phyloP scores from a whole-genome alignment of 2,329 filamentous ascomycete genomes.

The Trichoderma harzianum region DNA sequence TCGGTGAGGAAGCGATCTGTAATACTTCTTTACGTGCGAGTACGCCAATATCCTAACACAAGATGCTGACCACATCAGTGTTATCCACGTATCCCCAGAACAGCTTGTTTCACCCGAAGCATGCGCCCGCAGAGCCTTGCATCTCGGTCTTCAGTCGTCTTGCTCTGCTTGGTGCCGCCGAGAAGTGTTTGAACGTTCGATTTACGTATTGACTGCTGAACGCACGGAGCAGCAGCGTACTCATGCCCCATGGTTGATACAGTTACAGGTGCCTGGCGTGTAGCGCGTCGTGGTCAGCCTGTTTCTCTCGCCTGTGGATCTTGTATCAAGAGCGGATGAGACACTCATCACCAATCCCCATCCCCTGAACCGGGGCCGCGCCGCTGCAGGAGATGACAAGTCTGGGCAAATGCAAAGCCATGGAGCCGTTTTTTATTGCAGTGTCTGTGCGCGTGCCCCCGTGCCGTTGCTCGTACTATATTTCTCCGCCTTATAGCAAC shows the following conservation, averaged over 20 bases:
- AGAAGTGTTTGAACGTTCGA: not conserved
- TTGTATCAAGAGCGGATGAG: not conserved
- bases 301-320: not conserved
- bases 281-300: not conserved
- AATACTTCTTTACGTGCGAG: not conserved
- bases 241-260: not conserved
- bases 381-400: conserved; percentile 1
- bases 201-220: not conserved
- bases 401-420: conserved; percentile 1
- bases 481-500: not conserved
- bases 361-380: conserved; percentile 8
- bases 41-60: not conserved
- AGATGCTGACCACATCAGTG: not conserved
- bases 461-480: not conserved
- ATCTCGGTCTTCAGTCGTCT: not conserved
- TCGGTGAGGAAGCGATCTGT: not conserved
- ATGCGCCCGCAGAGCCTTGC: not conserved
- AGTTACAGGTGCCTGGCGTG: not conserved
- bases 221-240: not conserved
- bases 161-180: not conserved
- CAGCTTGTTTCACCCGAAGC: not conserved
- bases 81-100: not conserved
- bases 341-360: not conserved
- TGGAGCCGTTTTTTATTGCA: not conserved
- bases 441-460: not conserved